Conservation (phyloP, 495 filamentous ascomycete genomes). For the Parathielavia appendiculata region DNA sequence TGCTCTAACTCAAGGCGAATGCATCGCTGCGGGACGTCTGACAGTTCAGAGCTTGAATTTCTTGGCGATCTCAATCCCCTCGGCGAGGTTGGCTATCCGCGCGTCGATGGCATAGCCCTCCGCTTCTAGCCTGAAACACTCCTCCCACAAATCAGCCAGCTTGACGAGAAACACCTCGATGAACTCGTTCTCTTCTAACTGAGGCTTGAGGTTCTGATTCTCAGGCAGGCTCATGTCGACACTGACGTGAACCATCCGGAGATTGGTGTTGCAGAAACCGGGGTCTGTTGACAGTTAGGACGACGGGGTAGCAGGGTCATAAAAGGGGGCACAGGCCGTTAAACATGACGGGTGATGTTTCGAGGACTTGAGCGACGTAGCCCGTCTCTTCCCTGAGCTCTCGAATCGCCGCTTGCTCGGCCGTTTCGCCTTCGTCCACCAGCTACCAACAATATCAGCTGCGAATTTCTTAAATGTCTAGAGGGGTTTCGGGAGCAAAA, state of each 20-base stretch:
- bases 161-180: constrained; percentile 79
- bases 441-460: too few species aligned
- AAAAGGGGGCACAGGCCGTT: constrained; percentile 52
- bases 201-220: constrained; percentile 61
- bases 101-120: constrained; percentile 84
- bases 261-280: constrained; percentile 86
- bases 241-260: constrained; percentile 74
- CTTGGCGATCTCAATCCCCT: constrained; percentile 77
- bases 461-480: too few species aligned
- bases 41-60: constrained; percentile 35
- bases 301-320: background rate
- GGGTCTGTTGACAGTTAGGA: constrained; percentile 37
- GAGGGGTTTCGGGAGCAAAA: too few species aligned
- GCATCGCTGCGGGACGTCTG: background rate
- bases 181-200: constrained; percentile 84
- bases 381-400: constrained; percentile 94
- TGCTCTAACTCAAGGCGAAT: background rate
- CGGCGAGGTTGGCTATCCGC: constrained; percentile 74
- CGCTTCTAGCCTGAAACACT: constrained; percentile 62
- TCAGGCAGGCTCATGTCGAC: constrained; percentile 68
- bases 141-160: constrained; percentile 58
- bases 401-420: constrained; percentile 73
- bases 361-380: constrained; percentile 65
- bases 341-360: constrained; percentile 75
- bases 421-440: constrained; percentile 74